Evolutionary conservation across 1,139 yeast genomes (phyloP), one percentile per base, ranked within the genome.

Genomic region (Geotrichum macrosporum): DNA sequence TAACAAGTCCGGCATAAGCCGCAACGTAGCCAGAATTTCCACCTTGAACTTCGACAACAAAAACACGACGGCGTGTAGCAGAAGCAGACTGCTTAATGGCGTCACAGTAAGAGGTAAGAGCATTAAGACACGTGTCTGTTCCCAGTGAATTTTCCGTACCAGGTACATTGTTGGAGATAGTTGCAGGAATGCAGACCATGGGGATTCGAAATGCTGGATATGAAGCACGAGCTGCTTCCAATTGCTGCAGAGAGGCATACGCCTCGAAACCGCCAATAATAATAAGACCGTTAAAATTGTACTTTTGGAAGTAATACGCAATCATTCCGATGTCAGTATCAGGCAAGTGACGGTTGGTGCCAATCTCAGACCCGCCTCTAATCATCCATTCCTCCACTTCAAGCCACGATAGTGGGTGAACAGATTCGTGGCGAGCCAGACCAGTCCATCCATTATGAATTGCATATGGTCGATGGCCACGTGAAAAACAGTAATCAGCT

Each of bases 181-280:
- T 92, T 15, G 97, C 95, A 15, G 98, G 97, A 50, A 92, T 74
- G 54, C 88, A 83, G 42, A 85, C 84, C 84, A 88, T 83, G 53
- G 98, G 98, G 57, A 92, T 87, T 63, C 89, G 79, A 73, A 92
- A 86, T 16, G 94, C 82, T 20, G 97, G 95, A 66, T 86, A 92
- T 51, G 78, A 74, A 34, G 65, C 63, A 63, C 94, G 77, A 26
- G 92, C 85, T 55, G 72, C 70, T 58, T 85, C 81, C 56, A 92
- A 75, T 68, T 87, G 88, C 57, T 86, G 78, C 57, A 92, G 75
- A 3, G 96, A 81, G 18, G 79, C 75, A 69, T 82, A 92, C 5
- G 94, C 95, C 71, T 92, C 98, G 66, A 89, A 92, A 1, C 98
- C 98, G 57, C 98, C 98, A 57, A 92, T 81, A 40, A 92, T 77